Evolutionary conservation across 2,329 filamentous ascomycete species (phyloP).

Genomic region (Neonectria faginata): DNA sequence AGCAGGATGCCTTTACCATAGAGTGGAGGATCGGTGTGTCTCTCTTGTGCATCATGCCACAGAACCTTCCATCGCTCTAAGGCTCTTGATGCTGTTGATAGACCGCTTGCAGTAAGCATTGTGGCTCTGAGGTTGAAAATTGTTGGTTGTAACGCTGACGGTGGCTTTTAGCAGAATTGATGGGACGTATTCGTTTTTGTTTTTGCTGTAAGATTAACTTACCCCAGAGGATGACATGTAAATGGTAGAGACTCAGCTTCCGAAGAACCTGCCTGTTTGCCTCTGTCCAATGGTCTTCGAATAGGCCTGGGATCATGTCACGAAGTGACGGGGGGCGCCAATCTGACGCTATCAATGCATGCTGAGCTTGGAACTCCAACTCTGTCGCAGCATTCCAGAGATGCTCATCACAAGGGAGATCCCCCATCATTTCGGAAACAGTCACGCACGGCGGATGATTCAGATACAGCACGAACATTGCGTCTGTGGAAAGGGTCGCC

Average conservation of each 20-base stretch:
- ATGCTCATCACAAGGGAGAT: slow-evolving; percentile 22
- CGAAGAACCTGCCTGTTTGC: not conserved
- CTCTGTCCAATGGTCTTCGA: slow-evolving; percentile 20
- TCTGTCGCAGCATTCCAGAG: slow-evolving; percentile 32
- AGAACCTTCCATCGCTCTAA: slow-evolving; percentile 30
- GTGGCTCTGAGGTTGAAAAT: slow-evolving; percentile 29
- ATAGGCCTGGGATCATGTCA: slow-evolving; percentile 16
- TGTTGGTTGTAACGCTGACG: slow-evolving; percentile 11
- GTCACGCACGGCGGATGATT: slow-evolving; percentile 30
- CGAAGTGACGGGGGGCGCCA: not conserved
- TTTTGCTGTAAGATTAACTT: not conserved
- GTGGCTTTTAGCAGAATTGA: not conserved
- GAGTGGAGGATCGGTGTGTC: not conserved
- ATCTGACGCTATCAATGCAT: fast-evolving
- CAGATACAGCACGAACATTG: slow-evolving; percentile 20
- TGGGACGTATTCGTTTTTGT: not conserved
- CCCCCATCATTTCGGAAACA: slow-evolving; percentile 29
- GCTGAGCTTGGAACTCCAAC: not conserved
- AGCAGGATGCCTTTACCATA: slow-evolving; percentile 24
- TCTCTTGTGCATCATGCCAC: slow-evolving; percentile 14
- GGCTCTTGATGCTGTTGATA: not conserved
- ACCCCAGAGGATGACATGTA: slow-evolving; percentile 21
- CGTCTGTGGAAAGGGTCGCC: slow-evolving; percentile 29
- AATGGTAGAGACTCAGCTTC: not conserved
- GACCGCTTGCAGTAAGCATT: not conserved